Evolutionary conservation across 768 basidiomycete species (phyloP), one percentile per base, ranked within the genome.

Genomic region (Royoungia palumana): DNA sequence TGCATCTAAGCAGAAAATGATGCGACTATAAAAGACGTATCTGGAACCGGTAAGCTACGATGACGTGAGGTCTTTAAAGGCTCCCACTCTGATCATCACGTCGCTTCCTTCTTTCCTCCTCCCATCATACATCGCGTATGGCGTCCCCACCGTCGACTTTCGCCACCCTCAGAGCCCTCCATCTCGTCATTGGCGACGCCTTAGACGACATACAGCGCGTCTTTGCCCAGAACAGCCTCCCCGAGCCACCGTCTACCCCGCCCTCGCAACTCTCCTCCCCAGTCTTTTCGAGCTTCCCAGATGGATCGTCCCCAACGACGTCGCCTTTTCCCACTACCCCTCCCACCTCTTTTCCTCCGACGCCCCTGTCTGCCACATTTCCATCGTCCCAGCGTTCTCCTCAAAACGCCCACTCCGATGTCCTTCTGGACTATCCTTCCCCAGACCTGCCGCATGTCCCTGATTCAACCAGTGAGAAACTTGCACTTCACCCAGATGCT

Each of bases 191-290:
- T 56, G 82, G 80, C 58, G 74, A 83, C 55, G 84, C 85, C 21
- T 68, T 88, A 53, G 76, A 81, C 66, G 82, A 85, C 56, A 83
- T 89, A 14, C 80, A 87, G 64, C 70, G 70, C 43, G 69, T 85
- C 43, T 87, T 83, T 61, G 63, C 69, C 24, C 61, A 63, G 14
- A 45, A 34, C 1, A 27, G 5, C 11, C 8, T 41, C 4, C 47
- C 40, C 2, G 53, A 55, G 3, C 11, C 65, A 17, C 46, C 54
- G 10, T 40, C 50, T 14, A 48, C 49, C 5, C 54, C 54, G 32
- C 38, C 56, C 2, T 61, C 58, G 0, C 56, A 35, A 6, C 51
- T 42, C 21, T 55, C 60, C 6, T 64, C 57, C 1, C 54, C 57
- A 17, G 54, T 52, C 22, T 56, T 49, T 35, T 44, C 53, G 19